phyloP scores from a whole-genome alignment of 192 early-diverging fungal genomes.

The Allomyces javanicus region DNA sequence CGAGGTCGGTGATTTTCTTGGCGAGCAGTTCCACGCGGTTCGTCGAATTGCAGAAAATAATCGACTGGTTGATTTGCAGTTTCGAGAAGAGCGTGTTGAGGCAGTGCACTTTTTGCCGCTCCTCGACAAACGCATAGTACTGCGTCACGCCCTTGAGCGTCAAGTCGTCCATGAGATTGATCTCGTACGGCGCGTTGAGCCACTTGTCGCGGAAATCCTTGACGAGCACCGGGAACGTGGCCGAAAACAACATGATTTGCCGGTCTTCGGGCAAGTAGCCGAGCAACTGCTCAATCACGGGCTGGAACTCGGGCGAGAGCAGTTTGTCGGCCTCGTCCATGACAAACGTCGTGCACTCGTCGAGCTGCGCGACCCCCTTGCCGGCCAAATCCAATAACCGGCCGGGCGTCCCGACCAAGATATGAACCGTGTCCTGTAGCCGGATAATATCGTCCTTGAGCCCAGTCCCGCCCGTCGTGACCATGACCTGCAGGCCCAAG shows the following conservation, averaged over 20 bases:
- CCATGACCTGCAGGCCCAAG: slow-evolving; percentile 91
- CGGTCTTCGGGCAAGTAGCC: slow-evolving; percentile 67
- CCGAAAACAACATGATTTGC: slow-evolving; percentile 91
- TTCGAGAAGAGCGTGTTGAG: slow-evolving; percentile 31
- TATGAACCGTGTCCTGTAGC: slow-evolving; percentile 79
- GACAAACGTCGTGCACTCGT: slow-evolving; percentile 72
- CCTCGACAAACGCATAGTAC: slow-evolving; percentile 98
- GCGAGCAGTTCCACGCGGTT: slow-evolving; percentile 95
- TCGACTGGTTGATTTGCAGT: slow-evolving; percentile 99
- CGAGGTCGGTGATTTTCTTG: slow-evolving; percentile 98
- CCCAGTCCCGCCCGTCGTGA: slow-evolving; percentile 93
- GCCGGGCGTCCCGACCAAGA: slow-evolving; percentile 92
- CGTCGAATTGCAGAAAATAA: slow-evolving; percentile 99
- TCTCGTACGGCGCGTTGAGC: slow-evolving; percentile 89
- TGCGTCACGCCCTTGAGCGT: slow-evolving; percentile 95
- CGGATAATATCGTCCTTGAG: slow-evolving; percentile 98
- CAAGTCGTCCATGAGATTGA: slow-evolving; percentile 98
- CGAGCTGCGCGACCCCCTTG: slow-evolving; percentile 82
- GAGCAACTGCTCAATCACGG: slow-evolving; percentile 92
- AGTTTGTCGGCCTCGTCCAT: slow-evolving; percentile 99
- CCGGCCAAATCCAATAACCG: slow-evolving; percentile 90
- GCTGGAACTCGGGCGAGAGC: slow-evolving; percentile 93
- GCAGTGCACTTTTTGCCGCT: slow-evolving; percentile 94
- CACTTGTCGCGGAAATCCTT: slow-evolving; percentile 96
- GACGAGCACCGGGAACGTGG: slow-evolving; percentile 95